phyloP scores from a whole-genome alignment of 768 basidiomycete genomes.

The Coprinopsis strossmayeri region DNA sequence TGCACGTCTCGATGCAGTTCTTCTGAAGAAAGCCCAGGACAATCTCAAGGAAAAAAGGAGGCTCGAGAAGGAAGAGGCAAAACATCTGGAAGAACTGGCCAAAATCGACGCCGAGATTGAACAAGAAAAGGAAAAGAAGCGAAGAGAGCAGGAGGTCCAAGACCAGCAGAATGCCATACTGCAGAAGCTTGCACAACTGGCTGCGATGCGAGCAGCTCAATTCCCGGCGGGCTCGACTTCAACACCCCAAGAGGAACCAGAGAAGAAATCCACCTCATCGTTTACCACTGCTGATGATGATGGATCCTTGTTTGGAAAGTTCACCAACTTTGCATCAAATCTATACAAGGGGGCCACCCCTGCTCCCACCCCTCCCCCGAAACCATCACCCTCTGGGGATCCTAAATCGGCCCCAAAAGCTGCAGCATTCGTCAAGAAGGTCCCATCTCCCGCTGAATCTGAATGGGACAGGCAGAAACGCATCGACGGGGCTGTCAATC shows the following conservation, averaged over 20 bases:
- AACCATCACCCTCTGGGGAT: background rate
- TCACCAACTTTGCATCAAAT: background rate
- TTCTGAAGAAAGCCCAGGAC: constrained; percentile 31
- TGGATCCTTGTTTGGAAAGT: background rate
- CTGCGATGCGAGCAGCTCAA: constrained; percentile 7
- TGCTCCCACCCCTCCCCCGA: background rate
- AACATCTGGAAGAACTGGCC: constrained; percentile 35
- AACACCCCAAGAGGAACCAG: constrained; percentile 2
- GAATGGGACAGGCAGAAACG: constrained; percentile 58
- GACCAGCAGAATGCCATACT: constrained; percentile 28
- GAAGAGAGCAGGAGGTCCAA: constrained; percentile 28
- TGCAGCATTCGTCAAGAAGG: constrained; percentile 4
- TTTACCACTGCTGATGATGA: background rate
- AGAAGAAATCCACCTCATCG: background rate
- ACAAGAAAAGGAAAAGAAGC: constrained; percentile 30
- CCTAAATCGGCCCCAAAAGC: constrained; percentile 2
- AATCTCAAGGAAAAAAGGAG: constrained; percentile 36
- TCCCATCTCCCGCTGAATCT: constrained; percentile 22
- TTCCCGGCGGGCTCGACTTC: background rate
- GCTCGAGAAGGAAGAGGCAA: constrained; percentile 37
- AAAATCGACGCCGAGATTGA: constrained; percentile 37
- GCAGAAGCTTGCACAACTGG: constrained; percentile 41
- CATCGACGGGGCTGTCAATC: constrained; percentile 43
- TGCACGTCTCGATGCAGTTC: constrained; percentile 34
- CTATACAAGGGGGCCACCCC: background rate